Percentiles rank a stretch among this genome's conserved stretches.
Evolutionary conservation across 257 asterid species (phyloP).

Genomic region (Nicotiana otophora): DNA sequence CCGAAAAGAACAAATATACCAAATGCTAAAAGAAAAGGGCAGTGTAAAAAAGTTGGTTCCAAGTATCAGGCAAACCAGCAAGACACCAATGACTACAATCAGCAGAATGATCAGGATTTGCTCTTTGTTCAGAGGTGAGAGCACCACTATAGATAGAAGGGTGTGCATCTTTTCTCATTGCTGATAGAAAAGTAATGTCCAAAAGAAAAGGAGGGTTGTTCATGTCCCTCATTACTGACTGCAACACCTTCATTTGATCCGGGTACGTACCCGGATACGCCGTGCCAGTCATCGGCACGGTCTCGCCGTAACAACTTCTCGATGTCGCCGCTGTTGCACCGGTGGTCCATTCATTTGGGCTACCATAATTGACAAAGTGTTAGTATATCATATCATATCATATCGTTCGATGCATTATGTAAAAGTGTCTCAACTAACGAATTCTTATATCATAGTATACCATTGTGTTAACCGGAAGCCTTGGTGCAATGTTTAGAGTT

Average conservation of each 20-base stretch:
- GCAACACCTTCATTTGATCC: conserved; percentile 62
- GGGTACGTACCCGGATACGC: conserved; percentile 49
- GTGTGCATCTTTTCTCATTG: too few species aligned
- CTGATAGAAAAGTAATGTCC: conserved; percentile 76
- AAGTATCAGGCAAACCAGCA: conserved; percentile 95
- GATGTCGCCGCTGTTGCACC: conserved; percentile 32
- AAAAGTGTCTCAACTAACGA: neutral
- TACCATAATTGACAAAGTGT: conserved; percentile 7
- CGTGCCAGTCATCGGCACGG: conserved; percentile 47
- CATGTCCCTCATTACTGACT: conserved; percentile 53
- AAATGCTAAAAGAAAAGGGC: conserved; percentile 42
- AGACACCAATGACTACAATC: conserved; percentile 99
- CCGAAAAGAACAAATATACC: too few species aligned
- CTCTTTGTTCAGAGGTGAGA: conserved; percentile 55
- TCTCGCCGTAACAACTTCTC: conserved; percentile 82
- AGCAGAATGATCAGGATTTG: conserved; percentile 80
- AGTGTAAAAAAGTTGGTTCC: conserved; percentile 83
- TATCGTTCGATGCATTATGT: neutral
- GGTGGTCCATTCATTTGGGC: conserved; percentile 87
- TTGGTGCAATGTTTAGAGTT: neutral
- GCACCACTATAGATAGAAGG: conserved; percentile 93
- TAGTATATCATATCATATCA: neutral
- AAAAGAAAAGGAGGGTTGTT: conserved; percentile 67
- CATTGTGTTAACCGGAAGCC: neutral
- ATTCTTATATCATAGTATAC: neutral